phyloP scores from a whole-genome alignment of 345 rosid species.

The Aurinia saxatilis region DNA sequence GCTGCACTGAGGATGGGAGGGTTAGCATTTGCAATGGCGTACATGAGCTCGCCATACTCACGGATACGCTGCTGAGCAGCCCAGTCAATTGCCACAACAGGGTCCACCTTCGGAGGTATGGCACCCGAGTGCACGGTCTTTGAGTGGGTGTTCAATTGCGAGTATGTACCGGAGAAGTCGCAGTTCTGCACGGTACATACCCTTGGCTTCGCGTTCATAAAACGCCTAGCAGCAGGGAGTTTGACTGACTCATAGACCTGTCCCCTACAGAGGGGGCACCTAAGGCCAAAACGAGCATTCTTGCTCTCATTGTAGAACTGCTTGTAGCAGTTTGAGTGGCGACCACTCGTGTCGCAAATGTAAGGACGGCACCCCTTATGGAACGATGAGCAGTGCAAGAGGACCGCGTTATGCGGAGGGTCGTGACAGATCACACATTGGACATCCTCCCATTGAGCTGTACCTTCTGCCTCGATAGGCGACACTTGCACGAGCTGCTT shows the following conservation, averaged over 20 bases:
- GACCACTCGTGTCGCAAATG: constrained; percentile 88
- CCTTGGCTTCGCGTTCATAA: constrained; percentile 55
- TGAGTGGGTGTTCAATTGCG: constrained; percentile 67
- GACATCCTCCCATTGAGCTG: too few relatives aligned
- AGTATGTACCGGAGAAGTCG: constrained; percentile 53
- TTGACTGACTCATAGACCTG: constrained; percentile 72
- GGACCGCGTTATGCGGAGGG: constrained; percentile 86
- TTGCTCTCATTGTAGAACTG: constrained; percentile 65
- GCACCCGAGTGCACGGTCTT: constrained; percentile 54
- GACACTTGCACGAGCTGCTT: too few relatives aligned
- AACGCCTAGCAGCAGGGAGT: constrained; percentile 55
- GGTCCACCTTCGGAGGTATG: constrained; percentile 56
- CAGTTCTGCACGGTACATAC: constrained; percentile 69
- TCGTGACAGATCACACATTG: constrained; percentile 49
- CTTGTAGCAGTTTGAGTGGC: constrained; percentile 83
- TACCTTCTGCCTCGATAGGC: too few relatives aligned
- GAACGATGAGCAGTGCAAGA: constrained; percentile 75
- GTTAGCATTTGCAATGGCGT: too few relatives aligned
- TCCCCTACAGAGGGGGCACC: constrained; percentile 85
- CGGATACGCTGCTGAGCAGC: too few relatives aligned
- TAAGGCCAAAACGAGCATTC: too few relatives aligned
- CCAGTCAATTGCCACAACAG: constrained; percentile 33
- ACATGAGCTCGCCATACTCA: too few relatives aligned
- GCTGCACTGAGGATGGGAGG: too few relatives aligned
- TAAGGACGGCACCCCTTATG: constrained; percentile 83